Base-by-base conservation (phyloP, 2,329 filamentous ascomycete species). In the Seiridium unicorne region DNA sequence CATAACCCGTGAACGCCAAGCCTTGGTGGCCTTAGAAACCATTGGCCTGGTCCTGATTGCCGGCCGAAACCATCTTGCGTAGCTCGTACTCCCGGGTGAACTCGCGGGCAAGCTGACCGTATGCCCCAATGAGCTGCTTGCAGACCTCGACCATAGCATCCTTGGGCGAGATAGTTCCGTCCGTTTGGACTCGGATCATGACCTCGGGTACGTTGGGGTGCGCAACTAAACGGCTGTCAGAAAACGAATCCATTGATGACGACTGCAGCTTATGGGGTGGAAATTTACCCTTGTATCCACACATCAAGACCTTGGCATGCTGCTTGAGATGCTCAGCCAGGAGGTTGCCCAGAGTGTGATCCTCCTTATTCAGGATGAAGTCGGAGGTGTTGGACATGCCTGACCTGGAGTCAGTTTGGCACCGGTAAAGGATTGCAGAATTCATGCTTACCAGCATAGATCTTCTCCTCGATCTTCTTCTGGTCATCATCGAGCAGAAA, bases 331-430 rank as follows among this genome's bases (percentile, higher is more conserved):
- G 91, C 70, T 92, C 89, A 53, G 90, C 86, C 60, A 99, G 84
- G 59, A 99, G 84, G 75, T 99, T 97, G 68, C 89, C 95, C 34
- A 99, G 85, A 1, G 94, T 97, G 78, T 97, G 94, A 69, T 99
- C 95, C 76, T 99, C 95, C 76, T 97, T 98, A 77, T 92, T 92
- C 77, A 99, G 88, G 61, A 92, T 88, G 79, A 99, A 99, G 76
- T 97, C 91, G 8, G 92, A 91, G n/a, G 91, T 93, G 74, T 97
- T 96, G 31, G 94, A 92, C 73, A 96, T 93, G 71, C 92, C 93
- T 95, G 61, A 7, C 38, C 53, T 53, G 38, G 10, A 13, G 56
- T 58, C 9, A 38, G 59, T 44, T 61, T 58, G 44, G 49, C 8
- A 34, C 18, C 26, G 11, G 35, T 10, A 36, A 47, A 5, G 6